phyloP scores from a whole-genome alignment of 768 basidiomycete genomes.

The Kwoniella sp. region DNA sequence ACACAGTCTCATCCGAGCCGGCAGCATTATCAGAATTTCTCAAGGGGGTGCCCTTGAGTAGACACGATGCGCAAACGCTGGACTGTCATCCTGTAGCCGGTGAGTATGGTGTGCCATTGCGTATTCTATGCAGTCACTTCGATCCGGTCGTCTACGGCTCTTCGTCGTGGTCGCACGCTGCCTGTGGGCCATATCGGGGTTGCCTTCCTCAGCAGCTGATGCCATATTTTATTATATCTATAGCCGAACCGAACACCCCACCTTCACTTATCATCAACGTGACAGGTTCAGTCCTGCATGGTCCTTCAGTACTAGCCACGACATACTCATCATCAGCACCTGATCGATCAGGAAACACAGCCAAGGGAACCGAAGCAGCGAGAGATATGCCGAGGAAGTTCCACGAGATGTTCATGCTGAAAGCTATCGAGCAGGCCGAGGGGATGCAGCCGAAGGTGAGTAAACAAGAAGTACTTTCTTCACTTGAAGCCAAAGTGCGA shows the following conservation, averaged over 20 bases:
- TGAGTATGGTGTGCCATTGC: too few relatives aligned
- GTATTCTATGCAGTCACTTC: not conserved
- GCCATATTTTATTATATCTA: not conserved
- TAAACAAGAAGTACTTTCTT: not conserved
- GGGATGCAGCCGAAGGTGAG: conserved; percentile 50
- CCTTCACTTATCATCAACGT: conserved; percentile 49
- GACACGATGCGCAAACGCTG: conserved; percentile 50
- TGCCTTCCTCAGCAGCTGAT: not conserved
- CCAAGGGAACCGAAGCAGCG: conserved; percentile 21
- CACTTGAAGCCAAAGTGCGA: not conserved
- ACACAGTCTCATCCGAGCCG: conserved; percentile 25
- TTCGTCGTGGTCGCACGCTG: too few relatives aligned
- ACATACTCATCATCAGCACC: conserved; percentile 15
- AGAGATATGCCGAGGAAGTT: conserved; percentile 46
- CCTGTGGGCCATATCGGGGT: too few relatives aligned
- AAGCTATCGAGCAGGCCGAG: conserved; percentile 41
- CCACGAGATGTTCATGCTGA: conserved; percentile 52
- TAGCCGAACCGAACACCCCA: conserved; percentile 31
- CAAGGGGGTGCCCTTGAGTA: conserved; percentile 37
- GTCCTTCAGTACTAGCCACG: conserved; percentile 35
- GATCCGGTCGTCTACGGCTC: too few relatives aligned
- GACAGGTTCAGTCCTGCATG: conserved; percentile 48
- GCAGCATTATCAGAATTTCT: conserved; percentile 35
- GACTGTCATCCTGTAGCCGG: conserved; percentile 50
- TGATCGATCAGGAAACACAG: conserved; percentile 10